A percentile compares a stretch with the other conserved stretches of the same genome.
These are phyloP conservation scores for Plasmodium malariae DNA, from an alignment of 169 alveolate species.

Conservation along the genomic window DNA sequence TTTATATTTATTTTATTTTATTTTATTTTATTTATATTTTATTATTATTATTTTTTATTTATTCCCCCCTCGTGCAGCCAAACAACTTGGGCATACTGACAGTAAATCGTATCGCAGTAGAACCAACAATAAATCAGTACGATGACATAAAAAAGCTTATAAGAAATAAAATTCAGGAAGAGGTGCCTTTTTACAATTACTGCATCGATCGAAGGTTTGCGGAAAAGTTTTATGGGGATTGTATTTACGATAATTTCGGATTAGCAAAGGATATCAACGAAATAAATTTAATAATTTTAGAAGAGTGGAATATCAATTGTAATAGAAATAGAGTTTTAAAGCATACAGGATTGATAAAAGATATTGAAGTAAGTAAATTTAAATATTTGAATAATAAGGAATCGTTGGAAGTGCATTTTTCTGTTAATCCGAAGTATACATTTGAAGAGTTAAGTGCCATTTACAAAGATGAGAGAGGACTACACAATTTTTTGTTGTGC, in stretches of 20 bases:
- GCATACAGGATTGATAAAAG: constrained; percentile 52
- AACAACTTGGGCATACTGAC: constrained; percentile 39
- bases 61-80: constrained; percentile 23
- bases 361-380: constrained; percentile 45
- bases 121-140: constrained; percentile 78
- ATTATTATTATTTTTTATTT: background rate
- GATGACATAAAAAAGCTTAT: constrained; percentile 78
- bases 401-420: constrained; percentile 73
- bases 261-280: constrained; percentile 77
- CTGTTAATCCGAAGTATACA: constrained; percentile 49
- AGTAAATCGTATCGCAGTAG: constrained; percentile 32
- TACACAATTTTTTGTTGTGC: constrained; percentile 25
- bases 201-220: constrained; percentile 81
- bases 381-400: constrained; percentile 78
- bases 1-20: background rate
- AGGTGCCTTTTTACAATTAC: constrained; percentile 62
- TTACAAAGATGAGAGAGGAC: constrained; percentile 34
- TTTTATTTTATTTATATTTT: constrained; percentile 33
- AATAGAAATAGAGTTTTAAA: constrained; percentile 49
- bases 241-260: constrained; percentile 83
- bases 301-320: constrained; percentile 79
- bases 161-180: constrained; percentile 41
- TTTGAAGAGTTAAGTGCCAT: constrained; percentile 53
- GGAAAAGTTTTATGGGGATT: constrained; percentile 84
- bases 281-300: constrained; percentile 52